phyloP scores from a whole-genome alignment of 2,329 filamentous ascomycete species.

The Colletotrichum graminicola region DNA sequence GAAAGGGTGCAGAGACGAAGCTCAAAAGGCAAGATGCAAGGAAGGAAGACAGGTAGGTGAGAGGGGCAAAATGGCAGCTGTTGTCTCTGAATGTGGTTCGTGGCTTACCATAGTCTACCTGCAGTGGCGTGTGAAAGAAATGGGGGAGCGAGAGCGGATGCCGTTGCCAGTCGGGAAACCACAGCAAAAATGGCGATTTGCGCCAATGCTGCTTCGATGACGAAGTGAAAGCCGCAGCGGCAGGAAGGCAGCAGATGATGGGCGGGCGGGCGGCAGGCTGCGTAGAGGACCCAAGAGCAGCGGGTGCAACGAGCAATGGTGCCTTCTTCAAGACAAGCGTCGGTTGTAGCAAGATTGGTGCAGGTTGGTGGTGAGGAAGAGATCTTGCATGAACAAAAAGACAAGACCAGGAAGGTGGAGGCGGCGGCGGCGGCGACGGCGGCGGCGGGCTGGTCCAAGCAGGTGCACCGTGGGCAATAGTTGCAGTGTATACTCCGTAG shows the following conservation, averaged over 20 bases:
- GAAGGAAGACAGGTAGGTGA: not conserved
- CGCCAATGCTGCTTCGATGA: conserved; percentile 40
- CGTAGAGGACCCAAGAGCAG: conserved; percentile 25
- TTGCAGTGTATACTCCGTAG: not conserved
- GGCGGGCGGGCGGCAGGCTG: conserved; percentile 31
- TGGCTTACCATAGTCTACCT: conserved; percentile 38
- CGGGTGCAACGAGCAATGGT: conserved; percentile 34
- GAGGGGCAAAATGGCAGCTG: conserved; percentile 20
- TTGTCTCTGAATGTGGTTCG: conserved; percentile 6
- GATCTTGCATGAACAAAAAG: conserved; percentile 41
- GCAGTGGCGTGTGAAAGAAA: conserved; percentile 32
- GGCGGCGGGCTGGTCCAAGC: conserved; percentile 31
- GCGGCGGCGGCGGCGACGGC: conserved; percentile 19
- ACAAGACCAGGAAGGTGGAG: conserved; percentile 40
- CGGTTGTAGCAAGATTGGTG: conserved; percentile 12
- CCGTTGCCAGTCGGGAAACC: conserved; percentile 31
- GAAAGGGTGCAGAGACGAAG: not conserved
- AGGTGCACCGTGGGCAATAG: conserved; percentile 22
- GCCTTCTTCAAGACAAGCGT: conserved; percentile 19
- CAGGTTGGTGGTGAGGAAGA: conserved; percentile 33
- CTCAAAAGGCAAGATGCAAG: conserved; percentile 24
- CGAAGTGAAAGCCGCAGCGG: conserved; percentile 34
- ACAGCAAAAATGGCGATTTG: conserved; percentile 33
- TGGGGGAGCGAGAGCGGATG: conserved; percentile 17
- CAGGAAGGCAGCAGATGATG: conserved; percentile 26